Conservation (phyloP, 108 stramenopile species). For the Conticribra guillardii region DNA sequence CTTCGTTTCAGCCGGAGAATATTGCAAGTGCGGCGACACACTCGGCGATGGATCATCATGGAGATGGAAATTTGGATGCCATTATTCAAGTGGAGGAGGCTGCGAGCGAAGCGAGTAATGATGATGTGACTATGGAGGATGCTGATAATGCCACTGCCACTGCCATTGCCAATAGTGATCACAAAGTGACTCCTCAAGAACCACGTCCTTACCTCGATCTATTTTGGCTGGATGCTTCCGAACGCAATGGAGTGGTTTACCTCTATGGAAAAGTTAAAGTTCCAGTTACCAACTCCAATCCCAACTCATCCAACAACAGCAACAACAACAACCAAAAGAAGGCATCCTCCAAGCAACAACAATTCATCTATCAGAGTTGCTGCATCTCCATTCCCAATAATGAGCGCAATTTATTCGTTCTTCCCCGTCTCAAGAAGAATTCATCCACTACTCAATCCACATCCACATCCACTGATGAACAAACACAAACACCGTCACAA, state of each 20-base stretch:
- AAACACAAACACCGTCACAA: too few species aligned
- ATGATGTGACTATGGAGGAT: constrained; percentile 6
- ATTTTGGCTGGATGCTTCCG: constrained; percentile 96
- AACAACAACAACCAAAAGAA: too few species aligned
- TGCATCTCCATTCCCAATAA: constrained; percentile 88
- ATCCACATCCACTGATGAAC: too few species aligned
- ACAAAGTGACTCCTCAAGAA: constrained; percentile 18
- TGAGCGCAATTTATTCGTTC: constrained; percentile 88
- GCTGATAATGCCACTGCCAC: too few species aligned
- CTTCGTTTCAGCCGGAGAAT: constrained; percentile 59
- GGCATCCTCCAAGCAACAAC: not conserved
- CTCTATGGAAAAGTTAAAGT: constrained; percentile 92
- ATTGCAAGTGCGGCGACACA: constrained; percentile 55
- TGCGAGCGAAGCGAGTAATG: constrained; percentile 11
- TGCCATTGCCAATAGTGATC: too few species aligned
- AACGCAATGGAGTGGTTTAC: constrained; percentile 89
- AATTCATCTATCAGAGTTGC: constrained; percentile 66
- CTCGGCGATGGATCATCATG: not conserved
- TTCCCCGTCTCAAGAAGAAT: constrained; percentile 73
- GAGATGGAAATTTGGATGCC: constrained; percentile 24
- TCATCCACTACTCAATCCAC: too few species aligned
- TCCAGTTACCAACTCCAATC: constrained; percentile 8
- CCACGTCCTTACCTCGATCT: constrained; percentile 76
- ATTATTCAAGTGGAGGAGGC: constrained; percentile 19
- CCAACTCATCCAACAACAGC: too few species aligned